These are phyloP conservation scores for Hydrangea macrophylla DNA, from an alignment of 148 eudicot genomes.

Conservation along the genomic window DNA sequence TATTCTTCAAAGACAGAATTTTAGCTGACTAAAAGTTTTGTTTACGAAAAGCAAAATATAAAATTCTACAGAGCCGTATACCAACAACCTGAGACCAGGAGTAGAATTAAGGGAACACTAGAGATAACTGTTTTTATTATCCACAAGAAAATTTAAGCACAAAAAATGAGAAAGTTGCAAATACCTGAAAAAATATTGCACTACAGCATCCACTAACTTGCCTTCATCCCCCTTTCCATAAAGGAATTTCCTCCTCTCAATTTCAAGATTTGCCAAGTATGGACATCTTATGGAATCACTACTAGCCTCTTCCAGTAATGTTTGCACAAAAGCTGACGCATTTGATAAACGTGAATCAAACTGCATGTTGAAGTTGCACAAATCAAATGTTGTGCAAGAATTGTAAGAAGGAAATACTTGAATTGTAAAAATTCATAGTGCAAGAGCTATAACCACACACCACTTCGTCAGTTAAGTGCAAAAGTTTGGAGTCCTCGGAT, in stretches of 20 bases:
- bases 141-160: neutral
- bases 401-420: constrained; percentile 2
- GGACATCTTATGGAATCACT: constrained; percentile 71
- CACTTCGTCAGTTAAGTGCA: constrained; percentile 59
- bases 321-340: constrained; percentile 62
- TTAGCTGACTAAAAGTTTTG: neutral
- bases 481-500: constrained; percentile 38
- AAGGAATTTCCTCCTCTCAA: constrained; percentile 72
- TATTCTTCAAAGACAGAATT: neutral
- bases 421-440: neutral
- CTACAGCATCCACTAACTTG: constrained; percentile 50
- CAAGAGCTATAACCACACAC: constrained; percentile 30
- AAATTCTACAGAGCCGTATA: neutral
- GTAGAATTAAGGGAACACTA: neutral
- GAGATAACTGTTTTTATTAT: neutral
- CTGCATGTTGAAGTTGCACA: constrained; percentile 43
- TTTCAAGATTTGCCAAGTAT: constrained; percentile 75
- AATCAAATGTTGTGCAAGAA: constrained; percentile 16
- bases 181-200: constrained; percentile 74
- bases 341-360: constrained; percentile 62
- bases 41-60: neutral
- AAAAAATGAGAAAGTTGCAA: constrained; percentile 4
- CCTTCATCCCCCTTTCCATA: constrained; percentile 68
- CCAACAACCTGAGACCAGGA: neutral
- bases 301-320: constrained; percentile 41